Base-by-base conservation (phyloP, 108 stramenopile species). In the Mediolabrus comicus region DNA sequence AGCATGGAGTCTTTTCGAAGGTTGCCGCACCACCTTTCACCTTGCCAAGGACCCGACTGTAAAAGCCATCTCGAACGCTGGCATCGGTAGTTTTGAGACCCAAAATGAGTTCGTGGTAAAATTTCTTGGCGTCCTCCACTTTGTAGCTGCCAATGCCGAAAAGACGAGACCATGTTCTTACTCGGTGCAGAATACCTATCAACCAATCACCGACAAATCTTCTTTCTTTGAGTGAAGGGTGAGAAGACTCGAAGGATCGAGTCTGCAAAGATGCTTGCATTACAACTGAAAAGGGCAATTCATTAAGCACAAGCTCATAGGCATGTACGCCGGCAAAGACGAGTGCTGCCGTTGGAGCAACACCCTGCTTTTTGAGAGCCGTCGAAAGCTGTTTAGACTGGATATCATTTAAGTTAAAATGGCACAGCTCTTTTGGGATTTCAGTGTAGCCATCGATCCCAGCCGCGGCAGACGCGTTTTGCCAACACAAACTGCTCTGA, bases 331-430 rank as follows among this genome's bases (percentile, higher is more conserved):
- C 36, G 36, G 36, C 36, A 38, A 38, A 38, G 36, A 38, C 36
- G 36, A 38, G 36, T 38, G 36, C 36, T 38, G 36, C 36, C 36
- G 36, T 38, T 38, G 36, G 36, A 38, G 36, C 36, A 51, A 58
- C 57, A 58, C 57, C 57, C 25, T 29, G 27, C 29, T 58, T 31
- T 58, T 58, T 58, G 26, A 58, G 57, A 26, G 25, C 57, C 27
- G 57, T 30, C 57, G 57, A 58, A 31, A 58, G 57, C 57, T 58
- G 57, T 13, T 58, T 58, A 17, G 57, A 58, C 14, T 58, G 57
- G 16, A 29, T 26, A 26, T 58, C 28, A 58, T 58, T 58, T 26
- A 58, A 58, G 57, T 58, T 58, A 26, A 58, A 26, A 30, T 58
- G 57, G 28, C 27, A 29, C 31, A 58, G 57, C 57, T 58, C 57